phyloP scores from a whole-genome alignment of 2,329 filamentous ascomycete species.

The Colletotrichum kahawae region DNA sequence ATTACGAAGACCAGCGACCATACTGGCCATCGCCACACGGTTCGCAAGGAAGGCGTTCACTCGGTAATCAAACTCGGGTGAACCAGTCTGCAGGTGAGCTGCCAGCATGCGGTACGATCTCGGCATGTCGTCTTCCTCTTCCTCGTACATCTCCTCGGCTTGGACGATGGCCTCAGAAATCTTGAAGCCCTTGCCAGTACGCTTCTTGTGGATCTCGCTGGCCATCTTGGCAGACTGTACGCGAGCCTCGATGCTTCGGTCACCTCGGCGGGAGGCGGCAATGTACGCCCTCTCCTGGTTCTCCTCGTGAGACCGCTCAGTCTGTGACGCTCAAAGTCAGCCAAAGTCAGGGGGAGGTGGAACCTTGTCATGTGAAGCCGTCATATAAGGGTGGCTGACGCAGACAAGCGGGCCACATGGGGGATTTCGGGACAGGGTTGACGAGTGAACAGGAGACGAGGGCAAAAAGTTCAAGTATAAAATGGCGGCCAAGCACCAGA shows the following conservation, averaged over 20 bases:
- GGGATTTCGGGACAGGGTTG: no score
- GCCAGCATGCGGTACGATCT: constrained; percentile 69
- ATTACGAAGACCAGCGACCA: constrained; percentile 37
- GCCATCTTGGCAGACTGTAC: constrained; percentile 87
- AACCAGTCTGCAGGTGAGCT: constrained; percentile 64
- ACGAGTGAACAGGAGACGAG: not conserved
- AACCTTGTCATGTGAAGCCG: not conserved
- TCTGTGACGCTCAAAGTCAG: constrained; percentile 45
- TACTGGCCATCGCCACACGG: constrained; percentile 46
- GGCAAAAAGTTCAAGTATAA: not conserved
- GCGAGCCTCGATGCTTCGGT: constrained; percentile 85
- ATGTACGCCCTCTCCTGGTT: constrained; percentile 91
- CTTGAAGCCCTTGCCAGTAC: constrained; percentile 81
- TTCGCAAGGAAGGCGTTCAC: constrained; percentile 55
- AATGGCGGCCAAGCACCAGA: not conserved
- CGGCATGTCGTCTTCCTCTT: constrained; percentile 83
- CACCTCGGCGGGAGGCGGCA: constrained; percentile 84
- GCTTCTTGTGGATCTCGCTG: constrained; percentile 87
- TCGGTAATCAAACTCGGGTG: constrained; percentile 65
- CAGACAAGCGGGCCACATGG: not conserved
- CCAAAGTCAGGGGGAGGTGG: not conserved
- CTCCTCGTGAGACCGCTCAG: constrained; percentile 78
- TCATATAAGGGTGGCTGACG: not conserved
- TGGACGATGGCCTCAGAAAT: constrained; percentile 79
- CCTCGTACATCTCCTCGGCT: constrained; percentile 96